Conservation (phyloP, 2,329 filamentous ascomycete species). For the Cryphonectria carpinicola region DNA sequence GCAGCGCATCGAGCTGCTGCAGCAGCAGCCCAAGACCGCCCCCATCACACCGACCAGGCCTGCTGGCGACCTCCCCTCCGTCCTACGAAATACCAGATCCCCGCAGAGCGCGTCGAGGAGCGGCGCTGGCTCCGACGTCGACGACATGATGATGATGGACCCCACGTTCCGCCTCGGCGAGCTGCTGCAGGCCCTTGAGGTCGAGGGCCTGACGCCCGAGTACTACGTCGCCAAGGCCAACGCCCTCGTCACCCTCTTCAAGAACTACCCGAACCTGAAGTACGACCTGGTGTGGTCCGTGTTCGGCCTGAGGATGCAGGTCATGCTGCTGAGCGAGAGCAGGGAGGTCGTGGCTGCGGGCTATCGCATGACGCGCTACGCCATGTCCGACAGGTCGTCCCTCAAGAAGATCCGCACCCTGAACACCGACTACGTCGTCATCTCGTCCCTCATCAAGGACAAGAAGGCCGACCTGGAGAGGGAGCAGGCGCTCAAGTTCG, state of each 20-base stretch:
- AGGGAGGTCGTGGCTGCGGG: conserved; percentile 94
- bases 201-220: conserved; percentile 84
- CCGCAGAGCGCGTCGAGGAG: conserved; percentile 60
- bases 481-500: conserved; percentile 95
- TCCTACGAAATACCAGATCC: conserved; percentile 56
- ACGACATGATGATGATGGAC: conserved; percentile 68
- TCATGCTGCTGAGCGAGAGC: conserved; percentile 94
- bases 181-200: conserved; percentile 85
- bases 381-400: conserved; percentile 89
- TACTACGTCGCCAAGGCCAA: conserved; percentile 96
- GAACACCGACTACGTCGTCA: conserved; percentile 91
- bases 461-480: conserved; percentile 96
- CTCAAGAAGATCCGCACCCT: conserved; percentile 84
- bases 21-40: conserved; percentile 55
- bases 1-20: conserved; percentile 63
- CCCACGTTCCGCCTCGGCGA: conserved; percentile 91
- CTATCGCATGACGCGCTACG: conserved; percentile 90
- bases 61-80: conserved; percentile 52
- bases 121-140: conserved; percentile 63
- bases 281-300: conserved; percentile 96
- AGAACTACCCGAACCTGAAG: conserved; percentile 87
- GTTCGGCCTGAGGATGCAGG: conserved; percentile 91
- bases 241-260: conserved; percentile 93
- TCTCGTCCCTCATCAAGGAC: conserved; percentile 91
- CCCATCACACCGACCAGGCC: conserved; percentile 58